These are phyloP conservation scores for Penicillium psychrofluorescens DNA, from an alignment of 495 filamentous ascomycete species.

Conservation along the genomic window DNA sequence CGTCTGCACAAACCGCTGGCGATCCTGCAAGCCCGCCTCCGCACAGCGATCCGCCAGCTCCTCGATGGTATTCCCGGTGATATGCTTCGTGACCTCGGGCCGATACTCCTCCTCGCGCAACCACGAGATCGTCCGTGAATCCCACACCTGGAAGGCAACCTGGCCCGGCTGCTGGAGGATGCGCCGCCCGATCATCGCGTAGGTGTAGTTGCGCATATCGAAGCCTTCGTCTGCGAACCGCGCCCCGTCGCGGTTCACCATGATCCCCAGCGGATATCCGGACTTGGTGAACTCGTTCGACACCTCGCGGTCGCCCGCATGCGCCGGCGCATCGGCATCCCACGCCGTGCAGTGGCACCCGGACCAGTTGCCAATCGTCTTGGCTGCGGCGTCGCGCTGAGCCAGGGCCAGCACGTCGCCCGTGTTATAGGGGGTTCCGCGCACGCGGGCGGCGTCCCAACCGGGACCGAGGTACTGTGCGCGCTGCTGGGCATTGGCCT, in stretches of 20 bases:
- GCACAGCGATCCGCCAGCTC: constrained; percentile 44
- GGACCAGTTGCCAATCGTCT: constrained; percentile 48
- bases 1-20: constrained; percentile 35
- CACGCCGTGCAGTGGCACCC: constrained; percentile 56
- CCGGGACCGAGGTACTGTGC: constrained; percentile 51
- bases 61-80: constrained; percentile 39
- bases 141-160: constrained; percentile 57
- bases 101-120: constrained; percentile 52
- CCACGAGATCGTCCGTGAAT: constrained; percentile 36
- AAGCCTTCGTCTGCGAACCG: constrained; percentile 58
- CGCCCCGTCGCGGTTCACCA: constrained; percentile 49
- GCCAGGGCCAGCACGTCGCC: constrained; percentile 47
- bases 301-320: constrained; percentile 42
- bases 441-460: constrained; percentile 53
- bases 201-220: constrained; percentile 58
- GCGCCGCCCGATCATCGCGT: constrained; percentile 50
- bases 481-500: constrained; percentile 47
- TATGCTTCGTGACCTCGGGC: constrained; percentile 42
- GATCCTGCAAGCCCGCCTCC: constrained; percentile 32
- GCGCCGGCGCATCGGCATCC: constrained; percentile 49
- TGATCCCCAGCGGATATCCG: constrained; percentile 58
- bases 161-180: constrained; percentile 49
- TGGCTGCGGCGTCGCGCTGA: constrained; percentile 38
- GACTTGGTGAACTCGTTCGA: constrained; percentile 62
- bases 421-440: constrained; percentile 55